Percentiles rank a stretch among this genome's conserved stretches.
phyloP scores from a whole-genome alignment of 768 basidiomycete species.

The Tephrocybe sp. region DNA sequence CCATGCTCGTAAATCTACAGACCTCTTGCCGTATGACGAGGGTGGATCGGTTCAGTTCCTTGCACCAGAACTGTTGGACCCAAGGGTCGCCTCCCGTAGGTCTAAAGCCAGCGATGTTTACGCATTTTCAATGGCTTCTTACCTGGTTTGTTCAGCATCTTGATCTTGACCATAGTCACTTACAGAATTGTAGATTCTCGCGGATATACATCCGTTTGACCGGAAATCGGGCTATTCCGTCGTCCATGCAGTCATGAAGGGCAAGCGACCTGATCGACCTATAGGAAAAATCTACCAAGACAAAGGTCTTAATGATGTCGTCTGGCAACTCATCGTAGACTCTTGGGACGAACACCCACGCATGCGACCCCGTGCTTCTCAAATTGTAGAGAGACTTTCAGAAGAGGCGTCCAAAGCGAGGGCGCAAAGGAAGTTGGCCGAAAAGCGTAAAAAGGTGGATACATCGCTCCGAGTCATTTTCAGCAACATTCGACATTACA shows the following conservation, averaged over 20 bases:
- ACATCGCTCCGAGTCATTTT: background rate
- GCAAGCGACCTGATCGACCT: background rate
- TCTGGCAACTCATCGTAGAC: background rate
- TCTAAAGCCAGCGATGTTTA: constrained; percentile 10
- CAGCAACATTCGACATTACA: background rate
- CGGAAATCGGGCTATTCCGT: background rate
- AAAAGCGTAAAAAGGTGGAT: background rate
- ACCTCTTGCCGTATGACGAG: background rate
- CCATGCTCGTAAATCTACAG: background rate
- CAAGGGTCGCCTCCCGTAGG: background rate
- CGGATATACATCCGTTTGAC: background rate
- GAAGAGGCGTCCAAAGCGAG: too few species aligned
- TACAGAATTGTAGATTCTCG: constrained; percentile 5
- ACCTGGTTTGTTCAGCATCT: constrained; percentile 1
- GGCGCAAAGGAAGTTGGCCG: background rate
- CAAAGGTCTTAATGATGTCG: background rate
- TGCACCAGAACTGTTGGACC: background rate
- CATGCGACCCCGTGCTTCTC: background rate
- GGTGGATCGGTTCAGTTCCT: background rate
- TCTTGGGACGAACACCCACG: background rate
- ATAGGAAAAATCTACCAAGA: background rate
- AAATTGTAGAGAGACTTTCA: background rate
- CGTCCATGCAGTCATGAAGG: background rate
- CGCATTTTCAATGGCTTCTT: constrained; percentile 10
- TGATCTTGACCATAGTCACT: background rate